Conservation (phyloP, 1,139 yeast genomes). For the Suhomyces choctaworum region DNA sequence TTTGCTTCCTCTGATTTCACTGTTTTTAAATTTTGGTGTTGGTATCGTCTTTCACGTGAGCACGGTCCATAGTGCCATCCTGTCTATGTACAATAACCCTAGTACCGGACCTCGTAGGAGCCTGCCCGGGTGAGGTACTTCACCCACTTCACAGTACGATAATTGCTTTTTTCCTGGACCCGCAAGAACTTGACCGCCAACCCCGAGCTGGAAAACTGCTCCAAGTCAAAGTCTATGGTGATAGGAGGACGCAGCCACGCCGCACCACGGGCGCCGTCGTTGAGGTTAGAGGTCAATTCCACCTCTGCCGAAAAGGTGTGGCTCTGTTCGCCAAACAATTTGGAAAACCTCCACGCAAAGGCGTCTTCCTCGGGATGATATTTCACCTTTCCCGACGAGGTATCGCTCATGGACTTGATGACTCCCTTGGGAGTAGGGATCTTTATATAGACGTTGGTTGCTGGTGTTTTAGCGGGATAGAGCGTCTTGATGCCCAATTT, state of each 20-base stretch:
- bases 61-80: no score
- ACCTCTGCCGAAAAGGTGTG: conserved; percentile 55
- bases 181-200: conserved; percentile 70
- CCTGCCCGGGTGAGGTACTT: conserved; percentile 76
- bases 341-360: conserved; percentile 69
- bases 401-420: conserved; percentile 48
- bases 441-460: conserved; percentile 61
- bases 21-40: no score
- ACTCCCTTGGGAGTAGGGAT: conserved; percentile 75
- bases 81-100: no score
- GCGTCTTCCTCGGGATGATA: conserved; percentile 66
- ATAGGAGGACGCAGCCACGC: conserved; percentile 79
- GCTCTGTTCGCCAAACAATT: conserved; percentile 69
- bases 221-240: conserved; percentile 63
- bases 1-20: no score
- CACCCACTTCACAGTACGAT: conserved; percentile 84
- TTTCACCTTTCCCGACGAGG: conserved; percentile 67
- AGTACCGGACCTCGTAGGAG: conserved; percentile 74
- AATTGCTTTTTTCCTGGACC: conserved; percentile 64
- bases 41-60: no score
- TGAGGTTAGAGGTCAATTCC: conserved; percentile 31
- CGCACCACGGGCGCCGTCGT: conserved; percentile 19
- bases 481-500: conserved; percentile 62
- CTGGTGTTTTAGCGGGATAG: conserved; percentile 60
- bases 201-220: conserved; percentile 82